Evolutionary conservation across 208 protist species (phyloP).

Genomic region (Dictyostelium gargantuum): DNA sequence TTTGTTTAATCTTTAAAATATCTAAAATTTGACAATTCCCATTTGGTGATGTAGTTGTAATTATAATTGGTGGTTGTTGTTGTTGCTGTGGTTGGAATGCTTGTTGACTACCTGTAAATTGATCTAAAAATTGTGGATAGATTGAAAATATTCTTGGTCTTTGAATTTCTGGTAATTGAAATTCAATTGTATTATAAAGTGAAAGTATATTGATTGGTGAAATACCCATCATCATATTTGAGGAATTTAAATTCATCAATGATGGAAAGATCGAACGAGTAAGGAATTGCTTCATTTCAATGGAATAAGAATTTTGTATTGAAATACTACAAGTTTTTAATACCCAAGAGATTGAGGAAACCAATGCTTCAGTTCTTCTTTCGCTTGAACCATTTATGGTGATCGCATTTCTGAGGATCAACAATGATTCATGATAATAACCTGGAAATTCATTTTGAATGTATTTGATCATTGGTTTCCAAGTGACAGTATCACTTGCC

Average conservation of each 20-base stretch:
- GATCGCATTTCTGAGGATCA: background rate
- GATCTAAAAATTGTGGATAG: background rate
- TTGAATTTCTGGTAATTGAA: background rate
- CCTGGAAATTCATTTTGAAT: background rate
- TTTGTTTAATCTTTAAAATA: background rate
- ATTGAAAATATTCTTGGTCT: slow-evolving; percentile 8
- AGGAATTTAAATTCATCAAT: background rate
- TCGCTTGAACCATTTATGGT: background rate
- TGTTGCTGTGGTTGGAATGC: background rate
- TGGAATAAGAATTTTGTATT: background rate
- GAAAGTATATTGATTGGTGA: background rate
- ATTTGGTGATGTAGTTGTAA: background rate
- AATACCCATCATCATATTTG: background rate
- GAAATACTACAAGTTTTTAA: slow-evolving; percentile 8
- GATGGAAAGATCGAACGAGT: background rate
- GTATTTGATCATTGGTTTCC: slow-evolving; percentile 21
- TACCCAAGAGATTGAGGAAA: background rate
- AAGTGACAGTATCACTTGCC: background rate
- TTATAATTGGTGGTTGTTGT: background rate
- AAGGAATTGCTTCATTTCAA: slow-evolving; percentile 1
- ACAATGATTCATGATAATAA: background rate
- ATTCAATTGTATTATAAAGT: slow-evolving; percentile 31
- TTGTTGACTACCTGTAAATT: background rate
- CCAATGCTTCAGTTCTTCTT: background rate
- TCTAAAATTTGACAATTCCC: background rate